phyloP scores from a whole-genome alignment of 1,284 basidiomycete species.

The Cutaneotrichosporon sp. region DNA sequence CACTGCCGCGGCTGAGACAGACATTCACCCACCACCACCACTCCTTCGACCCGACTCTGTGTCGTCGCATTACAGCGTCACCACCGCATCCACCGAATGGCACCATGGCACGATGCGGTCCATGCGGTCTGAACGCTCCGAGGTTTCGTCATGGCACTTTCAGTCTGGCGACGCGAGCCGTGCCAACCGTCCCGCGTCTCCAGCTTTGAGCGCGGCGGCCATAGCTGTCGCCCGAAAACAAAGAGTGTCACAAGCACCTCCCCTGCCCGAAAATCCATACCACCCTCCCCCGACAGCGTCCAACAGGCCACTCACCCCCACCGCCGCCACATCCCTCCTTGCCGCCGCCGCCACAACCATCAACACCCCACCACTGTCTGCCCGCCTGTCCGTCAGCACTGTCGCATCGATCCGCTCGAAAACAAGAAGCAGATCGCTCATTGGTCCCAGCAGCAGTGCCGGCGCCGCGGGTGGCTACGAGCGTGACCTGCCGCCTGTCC shows the following conservation, averaged over 20 bases:
- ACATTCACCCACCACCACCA: neutral
- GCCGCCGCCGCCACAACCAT: neutral
- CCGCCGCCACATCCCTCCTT: neutral
- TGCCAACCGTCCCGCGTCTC: neutral
- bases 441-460: too few relatives aligned
- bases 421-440: too few relatives aligned
- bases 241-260: conserved; percentile 6
- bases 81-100: too few relatives aligned
- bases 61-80: too few relatives aligned
- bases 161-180: too few relatives aligned
- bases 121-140: neutral
- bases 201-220: conserved; percentile 1
- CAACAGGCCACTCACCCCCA: conserved; percentile 6
- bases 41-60: too few relatives aligned
- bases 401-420: neutral
- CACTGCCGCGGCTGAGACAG: neutral
- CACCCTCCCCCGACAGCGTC: conserved; percentile 1
- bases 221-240: conserved; percentile 10
- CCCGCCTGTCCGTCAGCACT: neutral
- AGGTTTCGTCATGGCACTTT: conserved; percentile 3
- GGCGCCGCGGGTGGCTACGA: neutral
- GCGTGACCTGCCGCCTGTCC: neutral
- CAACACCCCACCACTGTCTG: conserved; percentile 2
- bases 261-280: conserved; percentile 9
- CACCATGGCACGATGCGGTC: neutral